These are phyloP conservation scores for Pythium inflatum DNA, from an alignment of 352 stramenopile species.

Conservation along the genomic window DNA sequence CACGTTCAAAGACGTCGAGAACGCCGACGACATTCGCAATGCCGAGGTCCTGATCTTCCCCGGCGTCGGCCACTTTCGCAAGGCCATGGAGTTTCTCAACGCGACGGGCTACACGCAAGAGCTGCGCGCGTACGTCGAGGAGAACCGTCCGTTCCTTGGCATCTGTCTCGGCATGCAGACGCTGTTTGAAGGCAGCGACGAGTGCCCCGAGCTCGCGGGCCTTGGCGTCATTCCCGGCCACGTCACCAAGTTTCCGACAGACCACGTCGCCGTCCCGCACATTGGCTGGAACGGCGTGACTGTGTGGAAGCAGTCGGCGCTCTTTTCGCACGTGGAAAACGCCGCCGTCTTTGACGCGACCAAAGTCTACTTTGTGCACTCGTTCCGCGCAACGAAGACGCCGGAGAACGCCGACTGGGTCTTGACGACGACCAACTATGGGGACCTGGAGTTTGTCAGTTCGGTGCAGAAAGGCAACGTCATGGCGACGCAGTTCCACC, in stretches of 20 bases:
- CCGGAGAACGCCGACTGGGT: slow-evolving; percentile 91
- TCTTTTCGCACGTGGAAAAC: slow-evolving; percentile 56
- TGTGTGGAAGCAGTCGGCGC: slow-evolving; percentile 82
- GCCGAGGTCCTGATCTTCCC: slow-evolving; percentile 90
- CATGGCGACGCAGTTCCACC: slow-evolving; percentile 98
- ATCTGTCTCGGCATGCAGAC: slow-evolving; percentile 99
- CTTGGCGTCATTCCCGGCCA: slow-evolving; percentile 93
- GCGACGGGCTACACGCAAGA: slow-evolving; percentile 87
- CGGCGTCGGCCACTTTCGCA: slow-evolving; percentile 79
- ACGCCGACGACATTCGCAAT: slow-evolving; percentile 88
- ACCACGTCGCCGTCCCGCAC: slow-evolving; percentile 91
- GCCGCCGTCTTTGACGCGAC: slow-evolving; percentile 40
- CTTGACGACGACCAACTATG: slow-evolving; percentile 96
- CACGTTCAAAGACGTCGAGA: slow-evolving; percentile 85
- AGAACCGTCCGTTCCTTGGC: slow-evolving; percentile 94
- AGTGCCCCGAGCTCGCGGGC: slow-evolving; percentile 84
- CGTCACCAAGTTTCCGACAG: slow-evolving; percentile 89
- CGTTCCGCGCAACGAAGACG: slow-evolving; percentile 85
- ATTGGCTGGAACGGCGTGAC: slow-evolving; percentile 98
- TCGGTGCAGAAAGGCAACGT: slow-evolving; percentile 95
- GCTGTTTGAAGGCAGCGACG: slow-evolving; percentile 96
- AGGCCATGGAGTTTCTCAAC: slow-evolving; percentile 94
- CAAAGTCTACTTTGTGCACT: slow-evolving; percentile 98
- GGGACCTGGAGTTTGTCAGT: slow-evolving; percentile 92
- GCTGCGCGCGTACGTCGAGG: slow-evolving; percentile 86